A percentile compares a stretch with the other conserved stretches of the same genome.
Evolutionary conservation across 768 basidiomycete species (phyloP).

Genomic region (Rhodotorula diobovata): DNA sequence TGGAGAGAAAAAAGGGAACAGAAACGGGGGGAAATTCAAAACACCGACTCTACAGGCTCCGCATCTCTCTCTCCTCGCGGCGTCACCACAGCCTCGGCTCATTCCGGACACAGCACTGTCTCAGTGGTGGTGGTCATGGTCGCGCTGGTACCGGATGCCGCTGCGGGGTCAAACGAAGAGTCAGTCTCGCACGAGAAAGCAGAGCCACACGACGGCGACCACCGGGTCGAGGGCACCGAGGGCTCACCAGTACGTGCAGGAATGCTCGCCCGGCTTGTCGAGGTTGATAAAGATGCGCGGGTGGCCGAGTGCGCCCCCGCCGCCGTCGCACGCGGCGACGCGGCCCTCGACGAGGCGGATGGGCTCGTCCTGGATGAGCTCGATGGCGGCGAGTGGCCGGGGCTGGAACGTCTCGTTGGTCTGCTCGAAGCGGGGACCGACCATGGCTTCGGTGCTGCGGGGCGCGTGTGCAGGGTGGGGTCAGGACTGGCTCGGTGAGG

Average conservation of each 20-base stretch:
- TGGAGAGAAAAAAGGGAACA: no score
- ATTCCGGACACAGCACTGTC: no score
- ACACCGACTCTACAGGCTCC: no score
- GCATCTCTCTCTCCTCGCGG: no score
- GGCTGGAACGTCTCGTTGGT: slow-evolving; percentile 82
- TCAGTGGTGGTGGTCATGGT: slow-evolving; percentile 15
- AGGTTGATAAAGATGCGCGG: slow-evolving; percentile 96
- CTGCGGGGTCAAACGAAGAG: not conserved
- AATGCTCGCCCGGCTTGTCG: slow-evolving; percentile 58
- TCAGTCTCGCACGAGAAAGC: not conserved
- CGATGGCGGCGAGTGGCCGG: slow-evolving; percentile 82
- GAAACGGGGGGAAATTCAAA: no score
- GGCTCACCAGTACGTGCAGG: slow-evolving; percentile 38
- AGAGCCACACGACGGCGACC: no score
- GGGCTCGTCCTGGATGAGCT: slow-evolving; percentile 78
- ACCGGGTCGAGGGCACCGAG: not conserved
- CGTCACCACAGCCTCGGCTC: no score
- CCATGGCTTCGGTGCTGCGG: slow-evolving; percentile 47
- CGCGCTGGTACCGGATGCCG: slow-evolving; percentile 29
- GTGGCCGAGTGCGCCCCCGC: slow-evolving; percentile 89
- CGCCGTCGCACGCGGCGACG: slow-evolving; percentile 90
- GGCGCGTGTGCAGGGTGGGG: not conserved
- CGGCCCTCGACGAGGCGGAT: slow-evolving; percentile 73
- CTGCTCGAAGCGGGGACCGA: slow-evolving; percentile 85
- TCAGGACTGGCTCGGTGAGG: not conserved